Base-by-base conservation (phyloP, 2,329 filamentous ascomycete genomes). In the Tolypocladium inflatum region DNA sequence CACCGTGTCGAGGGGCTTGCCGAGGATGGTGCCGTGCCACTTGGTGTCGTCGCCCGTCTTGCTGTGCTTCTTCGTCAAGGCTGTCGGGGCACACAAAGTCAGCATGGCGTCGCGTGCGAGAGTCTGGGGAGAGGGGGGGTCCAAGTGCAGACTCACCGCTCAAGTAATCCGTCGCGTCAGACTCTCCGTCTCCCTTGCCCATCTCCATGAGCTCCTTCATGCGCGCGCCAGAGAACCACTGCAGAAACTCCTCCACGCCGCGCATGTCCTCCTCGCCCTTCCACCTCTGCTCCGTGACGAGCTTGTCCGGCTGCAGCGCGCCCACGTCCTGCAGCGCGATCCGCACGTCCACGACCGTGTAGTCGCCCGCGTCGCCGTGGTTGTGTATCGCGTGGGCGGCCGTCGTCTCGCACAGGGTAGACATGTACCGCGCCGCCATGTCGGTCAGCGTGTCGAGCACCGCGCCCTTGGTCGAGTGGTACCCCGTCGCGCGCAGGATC, bases 361-460 rank as follows among this genome's bases (percentile, higher is more conserved):
- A 74, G 61, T 74, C 73, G 52, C 67, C 67, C 23, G 80, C 78
- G 58, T 84, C 78, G 61, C 84, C 82, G 63, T 85, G 81, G 69
- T 87, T 89, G 63, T 86, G 83, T 19, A 80, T 77, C 5, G 90
- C 88, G 72, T 93, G 87, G 30, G 80, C 76, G 3, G 88, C 87
- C 0, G 91, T 88, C 41, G 84, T 81, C 61, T 86, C 82, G 61
- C 89, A 90, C 23, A 97, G 83, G 4, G 90, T 76, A 26, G 84
- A 77, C 59, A 97, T 77, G 73, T 97, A 96, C 63, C 89, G 86
- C 50, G 87, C 89, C 0, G 91, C 87, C 9, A 97, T 80, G 72
- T 97, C 91, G 17, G 91, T 89, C n/a, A 97, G 73, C 11, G 89
- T 87, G 74, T 97, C 92, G 58, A 97, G 79, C 8, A 95, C 91